phyloP scores from a whole-genome alignment of 805 yeast species.

The Torulaspora delbrueckii region DNA sequence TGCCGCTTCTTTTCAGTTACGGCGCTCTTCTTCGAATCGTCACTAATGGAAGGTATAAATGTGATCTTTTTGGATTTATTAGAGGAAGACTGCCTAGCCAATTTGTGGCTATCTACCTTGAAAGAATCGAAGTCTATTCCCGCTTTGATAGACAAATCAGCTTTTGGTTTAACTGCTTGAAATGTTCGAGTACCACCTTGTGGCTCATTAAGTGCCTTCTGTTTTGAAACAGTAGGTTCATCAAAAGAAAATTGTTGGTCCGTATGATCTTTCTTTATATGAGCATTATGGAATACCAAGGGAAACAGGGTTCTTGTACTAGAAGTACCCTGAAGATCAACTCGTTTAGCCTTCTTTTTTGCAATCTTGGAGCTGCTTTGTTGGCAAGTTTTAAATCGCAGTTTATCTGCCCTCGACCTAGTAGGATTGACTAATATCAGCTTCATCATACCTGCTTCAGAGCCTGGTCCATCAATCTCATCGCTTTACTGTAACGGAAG shows the following conservation, averaged over 20 bases:
- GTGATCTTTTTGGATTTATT: conserved; percentile 6
- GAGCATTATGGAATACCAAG: conserved; percentile 10
- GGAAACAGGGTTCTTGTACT: conserved; percentile 1
- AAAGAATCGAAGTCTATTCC: conserved; percentile 4
- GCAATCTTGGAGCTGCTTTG: background rate
- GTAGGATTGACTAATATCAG: conserved; percentile 17
- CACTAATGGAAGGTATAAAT: conserved; percentile 7
- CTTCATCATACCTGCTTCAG: conserved; percentile 4
- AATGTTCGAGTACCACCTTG: background rate
- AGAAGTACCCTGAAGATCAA: background rate
- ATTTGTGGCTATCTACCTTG: background rate
- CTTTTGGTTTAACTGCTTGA: background rate
- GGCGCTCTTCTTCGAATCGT: background rate
- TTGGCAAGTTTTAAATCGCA: background rate
- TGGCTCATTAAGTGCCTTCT: background rate
- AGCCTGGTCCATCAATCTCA: background rate
- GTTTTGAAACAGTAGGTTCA: background rate
- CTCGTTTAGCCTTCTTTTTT: background rate
- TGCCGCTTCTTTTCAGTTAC: background rate
- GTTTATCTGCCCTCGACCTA: conserved; percentile 4
- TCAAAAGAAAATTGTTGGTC: conserved; percentile 1
- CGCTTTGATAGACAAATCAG: conserved; percentile 7
- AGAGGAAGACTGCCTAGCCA: background rate
- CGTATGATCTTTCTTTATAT: conserved; percentile 1
- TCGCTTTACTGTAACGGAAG: background rate